These are phyloP conservation scores for Crithidia brevicula DNA, from an alignment of 208 protist species.

Conservation along the genomic window DNA sequence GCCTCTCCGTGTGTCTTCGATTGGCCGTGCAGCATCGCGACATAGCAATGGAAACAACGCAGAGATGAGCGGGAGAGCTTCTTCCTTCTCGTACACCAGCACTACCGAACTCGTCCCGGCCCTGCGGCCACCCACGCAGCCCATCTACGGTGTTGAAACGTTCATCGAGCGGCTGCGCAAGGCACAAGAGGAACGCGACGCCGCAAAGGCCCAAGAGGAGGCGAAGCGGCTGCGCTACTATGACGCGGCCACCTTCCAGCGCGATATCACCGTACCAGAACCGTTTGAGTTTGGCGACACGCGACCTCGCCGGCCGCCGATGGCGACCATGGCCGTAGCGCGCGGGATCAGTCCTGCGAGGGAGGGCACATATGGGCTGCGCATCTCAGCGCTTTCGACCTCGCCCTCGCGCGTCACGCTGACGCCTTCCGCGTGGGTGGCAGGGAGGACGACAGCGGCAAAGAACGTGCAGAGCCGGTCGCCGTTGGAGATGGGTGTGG, in stretches of 20 bases:
- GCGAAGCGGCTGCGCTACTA: conserved; percentile 39
- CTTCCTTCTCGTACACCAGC: no score
- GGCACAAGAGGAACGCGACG: conserved; percentile 39
- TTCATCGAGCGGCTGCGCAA: conserved; percentile 53
- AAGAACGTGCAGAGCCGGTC: conserved; percentile 2
- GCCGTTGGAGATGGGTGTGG: no score
- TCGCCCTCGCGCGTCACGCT: conserved; percentile 4
- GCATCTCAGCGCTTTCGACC: neutral
- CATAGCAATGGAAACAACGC: neutral
- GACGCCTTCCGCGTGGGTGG: neutral
- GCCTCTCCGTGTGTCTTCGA: no score
- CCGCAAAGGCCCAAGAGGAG: conserved; percentile 35
- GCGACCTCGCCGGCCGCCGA: conserved; percentile 7
- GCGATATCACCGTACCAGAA: conserved; percentile 40
- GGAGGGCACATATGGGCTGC: neutral
- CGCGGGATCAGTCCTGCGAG: neutral
- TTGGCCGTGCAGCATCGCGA: neutral
- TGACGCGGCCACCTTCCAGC: conserved; percentile 41
- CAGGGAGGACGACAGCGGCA: no score
- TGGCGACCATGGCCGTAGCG: conserved; percentile 1
- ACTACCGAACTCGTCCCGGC: conserved; percentile 18
- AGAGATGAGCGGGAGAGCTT: no score
- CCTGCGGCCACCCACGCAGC: conserved; percentile 20
- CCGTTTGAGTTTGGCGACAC: conserved; percentile 44
- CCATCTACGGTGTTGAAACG: conserved; percentile 38